Conservation (phyloP, 2,329 filamentous ascomycete species). For the Xylaria sp. region DNA sequence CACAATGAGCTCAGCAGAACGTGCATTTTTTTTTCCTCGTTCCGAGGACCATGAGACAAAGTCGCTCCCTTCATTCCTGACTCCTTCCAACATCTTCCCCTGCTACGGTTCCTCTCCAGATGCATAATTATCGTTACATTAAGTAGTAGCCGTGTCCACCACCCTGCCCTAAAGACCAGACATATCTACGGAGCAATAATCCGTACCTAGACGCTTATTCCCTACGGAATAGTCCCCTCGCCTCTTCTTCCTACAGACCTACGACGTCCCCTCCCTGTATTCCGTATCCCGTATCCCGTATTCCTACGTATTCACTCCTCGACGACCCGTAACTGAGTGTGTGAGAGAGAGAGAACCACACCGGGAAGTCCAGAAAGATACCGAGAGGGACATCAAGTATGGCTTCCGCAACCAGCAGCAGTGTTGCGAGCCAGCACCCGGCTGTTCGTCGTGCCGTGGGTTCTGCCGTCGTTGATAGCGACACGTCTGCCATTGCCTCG, state of each 20-base stretch:
- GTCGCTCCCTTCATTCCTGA: background rate
- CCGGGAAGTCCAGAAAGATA: background rate
- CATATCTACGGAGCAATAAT: too few species aligned
- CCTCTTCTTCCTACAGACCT: too few species aligned
- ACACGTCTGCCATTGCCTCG: slow-evolving; percentile 49
- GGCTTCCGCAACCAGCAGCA: slow-evolving; percentile 43
- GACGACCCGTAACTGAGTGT: too few species aligned
- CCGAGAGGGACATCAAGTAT: slow-evolving; percentile 30
- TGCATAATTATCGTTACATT: background rate
- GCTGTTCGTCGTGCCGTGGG: slow-evolving; percentile 46
- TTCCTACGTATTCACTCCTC: too few species aligned
- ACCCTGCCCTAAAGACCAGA: too few species aligned
- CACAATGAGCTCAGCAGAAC: background rate
- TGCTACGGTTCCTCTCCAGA: background rate
- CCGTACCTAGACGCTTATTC: too few species aligned
- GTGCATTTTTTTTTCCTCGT: background rate
- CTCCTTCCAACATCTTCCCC: background rate
- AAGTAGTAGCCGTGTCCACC: background rate
- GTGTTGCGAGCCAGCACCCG: slow-evolving; percentile 39
- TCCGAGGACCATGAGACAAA: background rate
- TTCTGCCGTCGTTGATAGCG: slow-evolving; percentile 39
- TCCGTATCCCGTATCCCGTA: too few species aligned
- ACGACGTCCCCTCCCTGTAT: too few species aligned
- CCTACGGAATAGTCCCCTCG: too few species aligned
- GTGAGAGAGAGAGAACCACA: background rate